Evolutionary conservation across 768 basidiomycete species (phyloP), one percentile per base, ranked within the genome.

Genomic region (Lentinula boryana): DNA sequence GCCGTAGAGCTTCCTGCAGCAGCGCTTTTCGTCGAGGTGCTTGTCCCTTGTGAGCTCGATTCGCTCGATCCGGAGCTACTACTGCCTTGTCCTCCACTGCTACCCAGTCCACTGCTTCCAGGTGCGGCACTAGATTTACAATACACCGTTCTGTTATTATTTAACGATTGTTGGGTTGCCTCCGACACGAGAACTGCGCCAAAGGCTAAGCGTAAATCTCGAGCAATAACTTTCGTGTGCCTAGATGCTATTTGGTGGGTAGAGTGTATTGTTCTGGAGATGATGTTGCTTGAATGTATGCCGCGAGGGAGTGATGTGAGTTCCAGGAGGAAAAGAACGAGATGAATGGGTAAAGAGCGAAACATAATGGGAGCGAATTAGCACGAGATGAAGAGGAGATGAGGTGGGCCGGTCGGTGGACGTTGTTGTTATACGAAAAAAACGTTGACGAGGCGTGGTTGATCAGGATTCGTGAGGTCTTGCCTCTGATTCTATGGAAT

Each of bases 121-220:
- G 56, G 56, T 49, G 21, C 62, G 5, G 41, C 68, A 32, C 68
- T 74, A 13, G 72, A 57, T 65, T 78, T 79, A 70, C 81, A 80
- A 66, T 79, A 81, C 13, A 82, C 72, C 56, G 76, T 43, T n/a
- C 72, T 72, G 70, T 36, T 69, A 63, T 56, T 31, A 15, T 12
- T n/a, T 27, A 43, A 23, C 7, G 21, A 36, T 38, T 56, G 55
- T 31, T 56, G 55, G 15, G 35, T 5, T 8, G 44, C 40, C 5
- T 63, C 53, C 13, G 79, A 69, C 33, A 79, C 72, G 10, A 86
- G 74, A 27, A 87, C 72, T 23, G 80, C 77, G 21, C 79, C 73
- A 67, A 91, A 84, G 12, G 86, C 86, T 36, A 85, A 67, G 32
- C 88, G 86, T 60, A 92, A 77, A 70, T 92, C 90, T 59, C 78